Base-by-base conservation (phyloP, 2,329 filamentous ascomycete species). In the Fusarium veterinarium region DNA sequence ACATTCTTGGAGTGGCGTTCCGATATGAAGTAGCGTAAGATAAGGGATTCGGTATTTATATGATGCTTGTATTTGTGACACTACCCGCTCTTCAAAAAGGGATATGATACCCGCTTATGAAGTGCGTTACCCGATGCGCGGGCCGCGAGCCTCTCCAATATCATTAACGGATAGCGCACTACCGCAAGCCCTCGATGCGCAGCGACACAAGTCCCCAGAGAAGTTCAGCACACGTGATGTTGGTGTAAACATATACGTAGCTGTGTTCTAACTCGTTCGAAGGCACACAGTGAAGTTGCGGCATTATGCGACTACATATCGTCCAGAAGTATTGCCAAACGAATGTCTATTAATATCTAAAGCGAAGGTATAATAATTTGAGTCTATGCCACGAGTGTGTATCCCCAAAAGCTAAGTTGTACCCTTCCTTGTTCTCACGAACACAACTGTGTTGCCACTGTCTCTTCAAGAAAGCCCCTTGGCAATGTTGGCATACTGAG, bases 401-500 rank as follows among this genome's bases (percentile, higher is more conserved):
- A 23, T 46, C 23, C n/a, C 14, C 3, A 31, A 16, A 30, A n/a
- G 12, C 23, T 9, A 52, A 20, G 0, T 12, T 10, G 8, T 12
- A 28, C 6, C 8, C 10, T 25, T 20, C 6, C n/a, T 13, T 51
- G 31, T 17, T 46, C 44, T 20, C 10, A 31, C 11, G 12, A 51
- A 25, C 12, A 25, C 12, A 1, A 11, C 9, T 25, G 6, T 16
- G 17, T 49, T 19, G 46, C 16, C 7, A n/a, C 3, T 6, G 23
- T 23, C 30, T 37, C 17, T 28, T 46, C 9, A 71, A 40, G 49
- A 53, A 13, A 53, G 56, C 2, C 62, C 69, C 52, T 71, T 71
- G 13, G 71, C 71, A 64, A 91, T 79, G 74, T 91, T 91, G 23
- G 83, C 83, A 69, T 89, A 91, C 72, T 84, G 80, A 64, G 86